These are phyloP conservation scores for Termitomyces sp. DNA, from an alignment of 768 basidiomycete species.

Conservation along the genomic window DNA sequence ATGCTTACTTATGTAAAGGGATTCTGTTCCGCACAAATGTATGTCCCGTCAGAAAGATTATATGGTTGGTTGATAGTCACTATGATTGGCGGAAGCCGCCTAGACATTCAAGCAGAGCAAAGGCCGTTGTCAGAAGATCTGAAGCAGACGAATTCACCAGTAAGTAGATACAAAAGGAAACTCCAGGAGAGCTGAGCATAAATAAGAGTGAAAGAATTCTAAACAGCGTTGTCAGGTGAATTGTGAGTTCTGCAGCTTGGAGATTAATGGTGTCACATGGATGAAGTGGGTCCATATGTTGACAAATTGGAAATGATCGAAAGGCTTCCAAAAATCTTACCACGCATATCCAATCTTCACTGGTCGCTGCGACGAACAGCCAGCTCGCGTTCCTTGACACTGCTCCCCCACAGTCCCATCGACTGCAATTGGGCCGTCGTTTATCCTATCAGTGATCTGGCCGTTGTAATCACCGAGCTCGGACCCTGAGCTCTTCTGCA, in stretches of 20 bases:
- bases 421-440: background rate
- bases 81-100: background rate
- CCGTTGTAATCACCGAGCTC: slow-evolving; percentile 5
- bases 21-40: background rate
- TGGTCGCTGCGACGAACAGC: slow-evolving; percentile 9
- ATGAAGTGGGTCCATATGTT: background rate
- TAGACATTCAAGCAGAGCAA: background rate
- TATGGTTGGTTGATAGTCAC: background rate
- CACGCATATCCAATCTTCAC: slow-evolving; percentile 10
- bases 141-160: background rate
- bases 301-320: slow-evolving; percentile 1
- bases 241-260: no score
- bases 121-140: background rate
- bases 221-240: no score
- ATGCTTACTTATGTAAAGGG: background rate
- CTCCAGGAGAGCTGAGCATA: no score
- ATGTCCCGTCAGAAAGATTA: background rate
- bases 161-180: no score
- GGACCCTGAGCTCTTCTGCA: slow-evolving; percentile 11
- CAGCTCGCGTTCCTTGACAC: background rate
- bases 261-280: no score
- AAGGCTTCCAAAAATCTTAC: slow-evolving; percentile 10
- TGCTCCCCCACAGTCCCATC: background rate
- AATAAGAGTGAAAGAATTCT: no score
- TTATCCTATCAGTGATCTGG: slow-evolving; percentile 4